A percentile compares a stretch with the other conserved stretches of the same genome.
Evolutionary conservation across 306 rosid species (phyloP).

Genomic region (Cucumis sativus): Cucumber_9930_V3 NC_026658.2:13879501-13880000

Average conservation of each 20-base stretch:
- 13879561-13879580: conserved; percentile 32
- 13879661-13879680: conserved; percentile 37
- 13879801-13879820: conserved; percentile 56
- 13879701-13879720: conserved; percentile 33
- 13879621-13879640: conserved; percentile 42
- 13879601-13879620: conserved; percentile 76
- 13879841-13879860: conserved; percentile 13
- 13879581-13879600: conserved; percentile 52
- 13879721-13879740: conserved; percentile 26
- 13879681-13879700: conserved; percentile 29
- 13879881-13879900: no score
- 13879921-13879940: no score
- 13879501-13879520: conserved; percentile 34
- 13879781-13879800: conserved; percentile 64
- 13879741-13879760: conserved; percentile 63
- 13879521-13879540: conserved; percentile 16
- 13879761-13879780: conserved; percentile 60
- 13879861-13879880: neutral
- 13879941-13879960: no score
- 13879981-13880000: no score
- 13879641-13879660: conserved; percentile 46
- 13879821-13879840: conserved; percentile 74
- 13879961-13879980: no score
- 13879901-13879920: no score
- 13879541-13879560: conserved; percentile 67